These are phyloP conservation scores for Botrytis galanthina DNA, from an alignment of 2,329 filamentous ascomycete genomes.

Conservation along the genomic window DNA sequence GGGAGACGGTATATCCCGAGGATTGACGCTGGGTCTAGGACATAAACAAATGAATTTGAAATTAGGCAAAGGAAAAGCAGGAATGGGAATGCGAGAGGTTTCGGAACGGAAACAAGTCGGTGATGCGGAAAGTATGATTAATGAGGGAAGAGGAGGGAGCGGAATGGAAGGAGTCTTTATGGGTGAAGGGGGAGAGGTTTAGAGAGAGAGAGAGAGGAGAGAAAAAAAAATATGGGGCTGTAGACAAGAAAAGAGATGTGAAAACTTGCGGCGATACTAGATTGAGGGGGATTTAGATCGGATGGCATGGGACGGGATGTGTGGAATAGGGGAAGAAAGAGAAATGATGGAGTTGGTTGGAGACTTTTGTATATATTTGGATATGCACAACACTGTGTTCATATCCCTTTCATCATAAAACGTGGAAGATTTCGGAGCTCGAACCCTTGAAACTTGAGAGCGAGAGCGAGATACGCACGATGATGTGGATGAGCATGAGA, in stretches of 20 bases:
- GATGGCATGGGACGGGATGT: neutral
- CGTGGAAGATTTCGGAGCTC: neutral
- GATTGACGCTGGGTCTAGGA: slow-evolving; percentile 57
- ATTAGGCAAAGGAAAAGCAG: slow-evolving; percentile 52
- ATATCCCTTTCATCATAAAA: neutral
- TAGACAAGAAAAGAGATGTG: neutral
- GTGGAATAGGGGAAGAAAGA: neutral
- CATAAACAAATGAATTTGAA: slow-evolving; percentile 61
- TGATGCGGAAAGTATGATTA: slow-evolving; percentile 76
- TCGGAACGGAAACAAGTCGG: slow-evolving; percentile 88
- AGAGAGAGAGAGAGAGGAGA: slow-evolving; percentile 10
- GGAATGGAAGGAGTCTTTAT: slow-evolving; percentile 38
- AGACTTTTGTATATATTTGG: slow-evolving; percentile 12
- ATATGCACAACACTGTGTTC: neutral
- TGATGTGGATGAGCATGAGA: neutral
- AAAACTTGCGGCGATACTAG: slow-evolving; percentile 5
- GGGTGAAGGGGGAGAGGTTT: slow-evolving; percentile 38
- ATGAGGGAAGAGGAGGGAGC: slow-evolving; percentile 42
- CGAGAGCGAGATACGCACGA: neutral
- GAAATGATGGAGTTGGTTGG: neutral
- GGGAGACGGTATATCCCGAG: slow-evolving; percentile 57
- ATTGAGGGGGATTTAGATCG: neutral
- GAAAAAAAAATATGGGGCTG: neutral
- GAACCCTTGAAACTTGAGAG: neutral
- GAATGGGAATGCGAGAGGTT: slow-evolving; percentile 57